Base-by-base conservation (phyloP, 139 green algal genomes). In the Parachlorella kessleri region DNA sequence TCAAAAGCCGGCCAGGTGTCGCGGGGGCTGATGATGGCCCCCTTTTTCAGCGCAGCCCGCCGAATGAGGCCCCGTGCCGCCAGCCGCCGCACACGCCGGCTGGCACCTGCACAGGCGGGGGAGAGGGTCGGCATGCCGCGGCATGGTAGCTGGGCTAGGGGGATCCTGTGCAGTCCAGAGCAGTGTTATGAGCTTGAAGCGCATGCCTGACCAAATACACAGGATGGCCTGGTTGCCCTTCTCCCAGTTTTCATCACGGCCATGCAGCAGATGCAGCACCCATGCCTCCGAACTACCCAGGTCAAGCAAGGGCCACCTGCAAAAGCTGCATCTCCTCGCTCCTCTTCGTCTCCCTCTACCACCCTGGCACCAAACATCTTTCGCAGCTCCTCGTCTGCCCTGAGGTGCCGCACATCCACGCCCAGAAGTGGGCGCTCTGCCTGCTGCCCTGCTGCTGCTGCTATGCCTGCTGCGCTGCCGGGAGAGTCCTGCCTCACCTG, bases 311-410 rank as follows among this genome's bases (percentile, higher is more conserved):
- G 42, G 21, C 41, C 76, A 36, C 63, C 55, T 39, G 65, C 70
- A 48, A 64, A 41, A 39, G 6, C 55, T 78, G 69, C 37, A n/a
- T n/a, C n/a, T 39, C 73, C 68, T 69, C 48, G 35, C 37, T 88
- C 85, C 30, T 92, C 73, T 3, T 84, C 80, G 64, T 92, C 84
- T 78, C 92, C 87, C 4, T 87, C 75, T 4, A 97, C 75, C 5
- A 94, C 84, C 18, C 84, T 81, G 1, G 90, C 84, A 0, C 94
- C 94, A 84, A 98, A 98, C 75, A 98, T 96, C 38, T 91, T 81
- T 1, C 86, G 82, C 73, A 98, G 88, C 88, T 97, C 92, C 26
- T 95, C 92, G 48, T 94, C 89, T 5, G 88, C 90, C 26, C 80
- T 79, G 4, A 97, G 84, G 30, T 76, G 69, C 70, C 76, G 71